These are phyloP conservation scores for Debaryomyces tyrocola DNA, from an alignment of 805 yeast species.

Conservation along the genomic window DNA sequence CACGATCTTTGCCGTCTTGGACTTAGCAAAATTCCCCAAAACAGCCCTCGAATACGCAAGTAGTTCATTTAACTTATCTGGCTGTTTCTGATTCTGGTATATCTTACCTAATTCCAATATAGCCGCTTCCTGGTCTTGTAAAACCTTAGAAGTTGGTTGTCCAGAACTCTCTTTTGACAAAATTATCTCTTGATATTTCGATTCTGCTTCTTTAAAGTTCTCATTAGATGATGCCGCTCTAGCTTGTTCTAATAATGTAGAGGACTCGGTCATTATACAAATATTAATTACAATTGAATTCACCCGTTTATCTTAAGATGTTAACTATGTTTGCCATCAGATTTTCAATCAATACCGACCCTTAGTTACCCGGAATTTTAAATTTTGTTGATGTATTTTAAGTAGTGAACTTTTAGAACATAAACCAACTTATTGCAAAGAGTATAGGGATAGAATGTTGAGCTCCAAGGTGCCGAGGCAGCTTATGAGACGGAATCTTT, in stretches of 20 bases:
- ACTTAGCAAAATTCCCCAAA: slow-evolving; percentile 83
- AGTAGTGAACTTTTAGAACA: too few relatives aligned
- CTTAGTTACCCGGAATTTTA: neutral
- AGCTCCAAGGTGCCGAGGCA: neutral
- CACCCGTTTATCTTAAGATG: neutral
- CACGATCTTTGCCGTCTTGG: slow-evolving; percentile 91
- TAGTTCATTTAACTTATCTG: slow-evolving; percentile 56
- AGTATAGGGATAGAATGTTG: neutral
- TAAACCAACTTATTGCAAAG: too few relatives aligned
- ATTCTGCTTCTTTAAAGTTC: slow-evolving; percentile 59
- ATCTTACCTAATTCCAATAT: slow-evolving; percentile 74
- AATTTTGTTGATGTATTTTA: neutral
- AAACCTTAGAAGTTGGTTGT: slow-evolving; percentile 17
- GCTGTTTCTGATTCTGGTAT: slow-evolving; percentile 52
- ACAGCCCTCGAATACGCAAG: slow-evolving; percentile 66
- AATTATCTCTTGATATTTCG: slow-evolving; percentile 54
- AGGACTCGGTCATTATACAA: slow-evolving; percentile 19
- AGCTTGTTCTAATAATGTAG: slow-evolving; percentile 53
- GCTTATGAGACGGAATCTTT: neutral
- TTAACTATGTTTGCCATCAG: slow-evolving; percentile 4
- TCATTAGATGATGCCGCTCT: slow-evolving; percentile 53
- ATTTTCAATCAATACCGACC: neutral
- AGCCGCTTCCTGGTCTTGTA: slow-evolving; percentile 59
- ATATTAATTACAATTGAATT: neutral
- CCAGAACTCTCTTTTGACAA: slow-evolving; percentile 11